These are phyloP conservation scores for Phialemoniopsis sp. DNA, from an alignment of 2,329 filamentous ascomycete species.

Conservation along the genomic window DNA sequence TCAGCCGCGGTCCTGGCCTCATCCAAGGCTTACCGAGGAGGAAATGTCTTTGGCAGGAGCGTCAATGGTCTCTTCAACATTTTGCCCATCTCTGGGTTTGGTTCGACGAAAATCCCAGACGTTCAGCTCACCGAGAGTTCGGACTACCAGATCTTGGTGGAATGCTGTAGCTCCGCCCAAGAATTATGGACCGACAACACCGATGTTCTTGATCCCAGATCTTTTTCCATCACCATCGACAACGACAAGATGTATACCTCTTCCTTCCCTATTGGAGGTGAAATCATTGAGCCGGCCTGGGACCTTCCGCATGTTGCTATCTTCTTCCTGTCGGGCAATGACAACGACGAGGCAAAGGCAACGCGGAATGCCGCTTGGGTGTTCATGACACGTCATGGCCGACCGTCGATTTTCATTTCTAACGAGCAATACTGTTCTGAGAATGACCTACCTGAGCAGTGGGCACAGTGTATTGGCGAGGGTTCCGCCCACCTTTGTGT, in stretches of 20 bases:
- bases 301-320: constrained; percentile 44
- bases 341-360: constrained; percentile 27
- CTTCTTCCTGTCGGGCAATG: constrained; percentile 41
- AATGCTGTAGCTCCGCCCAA: constrained; percentile 38
- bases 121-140: constrained; percentile 49
- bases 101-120: constrained; percentile 37
- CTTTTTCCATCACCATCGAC: constrained; percentile 33
- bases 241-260: constrained; percentile 31
- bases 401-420: constrained; percentile 45
- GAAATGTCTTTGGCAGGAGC: constrained; percentile 21
- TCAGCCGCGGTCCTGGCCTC: constrained; percentile 42
- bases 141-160: constrained; percentile 45
- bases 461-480: constrained; percentile 29
- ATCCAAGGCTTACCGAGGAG: constrained; percentile 18
- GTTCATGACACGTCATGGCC: constrained; percentile 40
- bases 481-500: constrained; percentile 43
- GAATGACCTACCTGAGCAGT: constrained; percentile 13
- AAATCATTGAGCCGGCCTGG: constrained; percentile 37
- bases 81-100: constrained; percentile 44
- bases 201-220: constrained; percentile 17
- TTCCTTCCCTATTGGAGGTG: constrained; percentile 26
- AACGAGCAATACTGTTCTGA: constrained; percentile 31
- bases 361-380: constrained; percentile 37
- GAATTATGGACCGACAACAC: constrained; percentile 18
- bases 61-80: constrained; percentile 45